Evolutionary conservation across 2,329 filamentous ascomycete genomes (phyloP).

Genomic region (Claviceps spartinae): DNA sequence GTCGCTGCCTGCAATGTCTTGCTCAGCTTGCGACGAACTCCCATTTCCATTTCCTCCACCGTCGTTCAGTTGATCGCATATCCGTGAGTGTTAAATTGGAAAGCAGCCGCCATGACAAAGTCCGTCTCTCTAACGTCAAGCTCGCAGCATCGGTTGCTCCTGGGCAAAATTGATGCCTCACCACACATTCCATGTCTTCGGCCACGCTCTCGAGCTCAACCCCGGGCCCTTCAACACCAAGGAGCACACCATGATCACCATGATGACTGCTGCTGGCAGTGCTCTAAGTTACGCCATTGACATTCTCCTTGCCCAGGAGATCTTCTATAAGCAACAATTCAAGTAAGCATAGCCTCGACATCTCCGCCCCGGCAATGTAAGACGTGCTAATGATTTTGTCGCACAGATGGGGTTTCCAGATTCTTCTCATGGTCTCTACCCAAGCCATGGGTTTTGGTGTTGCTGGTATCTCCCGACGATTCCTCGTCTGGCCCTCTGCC

Average conservation of each 20-base stretch:
- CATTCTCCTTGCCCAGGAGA: constrained; percentile 28
- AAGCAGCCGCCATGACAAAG: background rate
- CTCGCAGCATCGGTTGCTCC: constrained; percentile 14
- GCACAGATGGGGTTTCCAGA: background rate
- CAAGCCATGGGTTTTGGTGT: constrained; percentile 36
- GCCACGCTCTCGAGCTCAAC: constrained; percentile 21
- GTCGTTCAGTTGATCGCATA: constrained; percentile 43
- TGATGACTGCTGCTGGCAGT: constrained; percentile 27
- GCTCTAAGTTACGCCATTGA: constrained; percentile 23
- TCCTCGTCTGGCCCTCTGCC: constrained; percentile 37
- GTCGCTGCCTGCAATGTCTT: constrained; percentile 44
- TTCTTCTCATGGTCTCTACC: background rate
- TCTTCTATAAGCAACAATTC: constrained; percentile 38
- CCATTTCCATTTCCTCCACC: constrained; percentile 37
- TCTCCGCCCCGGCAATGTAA: too few species aligned
- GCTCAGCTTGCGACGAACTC: constrained; percentile 34
- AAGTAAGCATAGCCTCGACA: constrained; percentile 6
- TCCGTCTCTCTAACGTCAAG: background rate
- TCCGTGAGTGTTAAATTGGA: constrained; percentile 18
- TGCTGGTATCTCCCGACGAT: constrained; percentile 34
- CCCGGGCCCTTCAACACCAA: constrained; percentile 32
- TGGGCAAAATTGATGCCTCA: constrained; percentile 22
- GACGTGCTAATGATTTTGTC: too few species aligned
- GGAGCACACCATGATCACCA: constrained; percentile 35
- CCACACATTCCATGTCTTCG: constrained; percentile 18